These are phyloP conservation scores for Arabidopsis arenosa DNA, from an alignment of 345 rosid genomes.

Conservation along the genomic window DNA sequence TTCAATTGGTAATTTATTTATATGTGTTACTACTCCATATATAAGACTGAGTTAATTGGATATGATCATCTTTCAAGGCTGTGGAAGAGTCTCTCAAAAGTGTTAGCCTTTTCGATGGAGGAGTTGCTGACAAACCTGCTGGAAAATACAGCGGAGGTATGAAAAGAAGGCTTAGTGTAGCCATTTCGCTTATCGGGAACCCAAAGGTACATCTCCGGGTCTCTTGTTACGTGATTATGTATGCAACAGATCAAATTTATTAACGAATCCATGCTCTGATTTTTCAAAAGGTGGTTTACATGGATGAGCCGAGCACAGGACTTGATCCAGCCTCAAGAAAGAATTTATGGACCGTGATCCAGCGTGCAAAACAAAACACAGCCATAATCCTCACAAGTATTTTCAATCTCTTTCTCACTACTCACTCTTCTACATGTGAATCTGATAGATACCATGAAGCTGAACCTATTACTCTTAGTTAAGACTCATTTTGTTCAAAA, in stretches of 20 bases:
- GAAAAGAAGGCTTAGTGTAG: slow-evolving; percentile 98
- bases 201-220: slow-evolving; percentile 62
- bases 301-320: slow-evolving; percentile 99
- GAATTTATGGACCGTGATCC: slow-evolving; percentile 85
- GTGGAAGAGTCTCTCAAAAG: slow-evolving; percentile 91
- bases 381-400: slow-evolving; percentile 85
- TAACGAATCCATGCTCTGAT: slow-evolving; percentile 6
- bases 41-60: slow-evolving; percentile 8
- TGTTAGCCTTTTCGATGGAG: slow-evolving; percentile 78
- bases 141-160: slow-evolving; percentile 98
- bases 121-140: slow-evolving; percentile 84
- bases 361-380: slow-evolving; percentile 75
- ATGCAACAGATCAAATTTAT: not conserved
- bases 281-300: slow-evolving; percentile 73
- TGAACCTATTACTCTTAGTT: not conserved
- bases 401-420: slow-evolving; percentile 18
- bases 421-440: not conserved
- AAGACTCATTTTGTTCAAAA: not conserved
- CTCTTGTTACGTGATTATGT: slow-evolving; percentile 19
- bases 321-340: slow-evolving; percentile 95
- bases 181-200: slow-evolving; percentile 92
- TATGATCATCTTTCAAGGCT: slow-evolving; percentile 55
- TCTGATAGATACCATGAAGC: not conserved
- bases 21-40: not conserved
- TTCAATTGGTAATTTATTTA: not conserved